These are phyloP conservation scores for Solanum clarkiae DNA, from an alignment of 257 asterid species.

Conservation along the genomic window DNA sequence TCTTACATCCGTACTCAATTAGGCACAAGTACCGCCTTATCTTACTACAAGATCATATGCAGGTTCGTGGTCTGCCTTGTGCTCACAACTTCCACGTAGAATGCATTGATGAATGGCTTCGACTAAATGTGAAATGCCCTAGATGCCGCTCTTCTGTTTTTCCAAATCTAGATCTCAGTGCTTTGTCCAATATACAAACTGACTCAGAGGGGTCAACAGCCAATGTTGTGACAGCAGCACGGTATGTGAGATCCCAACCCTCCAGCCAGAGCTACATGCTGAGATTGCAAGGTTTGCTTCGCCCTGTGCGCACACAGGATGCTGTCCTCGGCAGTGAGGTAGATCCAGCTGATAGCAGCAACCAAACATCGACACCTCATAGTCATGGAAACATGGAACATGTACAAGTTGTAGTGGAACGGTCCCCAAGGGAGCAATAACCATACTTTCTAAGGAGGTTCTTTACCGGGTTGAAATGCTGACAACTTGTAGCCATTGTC, in stretches of 20 bases:
- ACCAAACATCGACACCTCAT: slow-evolving; percentile 7
- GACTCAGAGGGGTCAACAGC: slow-evolving; percentile 45
- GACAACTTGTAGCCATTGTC: background rate
- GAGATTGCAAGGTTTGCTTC: slow-evolving; percentile 76
- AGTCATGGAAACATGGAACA: slow-evolving; percentile 12
- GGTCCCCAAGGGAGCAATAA: slow-evolving; percentile 11
- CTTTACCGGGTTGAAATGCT: background rate
- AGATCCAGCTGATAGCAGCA: slow-evolving; percentile 13
- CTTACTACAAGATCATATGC: slow-evolving; percentile 7
- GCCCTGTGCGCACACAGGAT: slow-evolving; percentile 38
- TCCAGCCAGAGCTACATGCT: slow-evolving; percentile 68
- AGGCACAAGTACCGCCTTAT: background rate
- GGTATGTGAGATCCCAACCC: slow-evolving; percentile 54
- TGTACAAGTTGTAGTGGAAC: slow-evolving; percentile 43
- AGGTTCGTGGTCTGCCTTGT: slow-evolving; percentile 98
- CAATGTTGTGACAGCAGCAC: slow-evolving; percentile 42
- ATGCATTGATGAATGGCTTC: slow-evolving; percentile 97
- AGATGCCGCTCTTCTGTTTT: slow-evolving; percentile 94
- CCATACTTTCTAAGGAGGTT: background rate
- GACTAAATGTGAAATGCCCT: slow-evolving; percentile 86
- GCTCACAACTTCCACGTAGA: slow-evolving; percentile 97
- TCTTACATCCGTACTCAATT: background rate
- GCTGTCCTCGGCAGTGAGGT: slow-evolving; percentile 12
- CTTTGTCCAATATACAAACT: slow-evolving; percentile 59
- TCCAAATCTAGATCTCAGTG: slow-evolving; percentile 89